phyloP scores from a whole-genome alignment of 495 filamentous ascomycete species.

The Xylaria telfairii region DNA sequence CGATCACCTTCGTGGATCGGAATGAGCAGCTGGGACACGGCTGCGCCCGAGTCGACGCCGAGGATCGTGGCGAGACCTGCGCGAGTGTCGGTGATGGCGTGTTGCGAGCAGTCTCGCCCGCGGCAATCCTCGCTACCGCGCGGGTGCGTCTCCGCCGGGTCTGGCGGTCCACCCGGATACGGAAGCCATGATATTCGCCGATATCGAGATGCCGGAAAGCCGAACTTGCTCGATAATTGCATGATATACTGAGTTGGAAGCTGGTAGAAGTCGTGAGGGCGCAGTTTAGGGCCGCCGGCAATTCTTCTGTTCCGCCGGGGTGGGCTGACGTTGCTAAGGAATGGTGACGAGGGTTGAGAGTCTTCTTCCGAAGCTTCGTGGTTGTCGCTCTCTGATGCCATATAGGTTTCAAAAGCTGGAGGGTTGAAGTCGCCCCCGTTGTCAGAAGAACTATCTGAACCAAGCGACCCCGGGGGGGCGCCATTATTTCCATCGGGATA shows the following conservation, averaged over 20 bases:
- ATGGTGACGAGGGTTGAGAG: conserved; percentile 1
- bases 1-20: neutral
- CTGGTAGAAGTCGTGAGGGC: conserved; percentile 24
- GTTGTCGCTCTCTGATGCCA: neutral
- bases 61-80: conserved; percentile 19
- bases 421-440: neutral
- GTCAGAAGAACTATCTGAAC: neutral
- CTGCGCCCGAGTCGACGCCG: conserved; percentile 18
- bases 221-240: neutral
- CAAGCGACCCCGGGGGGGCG: neutral
- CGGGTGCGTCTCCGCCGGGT: neutral
- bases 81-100: conserved; percentile 8
- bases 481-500: neutral
- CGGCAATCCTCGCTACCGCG: neutral
- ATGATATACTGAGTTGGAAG: conserved; percentile 15
- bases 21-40: conserved; percentile 14
- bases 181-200: conserved; percentile 29
- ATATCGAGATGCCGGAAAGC: neutral
- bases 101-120: neutral
- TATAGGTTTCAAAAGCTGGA: neutral
- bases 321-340: neutral
- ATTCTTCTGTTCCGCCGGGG: neutral
- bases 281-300: conserved; percentile 16
- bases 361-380: neutral
- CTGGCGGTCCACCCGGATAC: neutral